Base-by-base conservation (phyloP, 108 stramenopile genomes). In the Fragilaria radians region DNA sequence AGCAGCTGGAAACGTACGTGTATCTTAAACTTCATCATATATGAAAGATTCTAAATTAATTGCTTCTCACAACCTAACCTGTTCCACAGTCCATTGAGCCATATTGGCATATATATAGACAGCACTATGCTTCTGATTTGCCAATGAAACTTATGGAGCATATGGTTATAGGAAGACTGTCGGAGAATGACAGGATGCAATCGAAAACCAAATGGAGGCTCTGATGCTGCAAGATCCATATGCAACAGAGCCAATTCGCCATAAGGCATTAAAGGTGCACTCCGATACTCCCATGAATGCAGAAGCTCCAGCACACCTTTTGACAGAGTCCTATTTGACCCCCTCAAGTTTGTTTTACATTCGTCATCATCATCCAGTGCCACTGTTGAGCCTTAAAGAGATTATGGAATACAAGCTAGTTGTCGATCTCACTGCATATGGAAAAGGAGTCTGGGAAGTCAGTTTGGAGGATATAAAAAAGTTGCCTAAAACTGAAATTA, bases 291-390 rank as follows among this genome's bases (percentile, higher is more conserved):
- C 87, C 29, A 86, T 88, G 87, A 92, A 88, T 66, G 87, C 87
- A 14, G 91, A 92, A 76, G 79, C 74, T 5, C 91, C 83, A 22
- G 61, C 63, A 26, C 68, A 74, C 28, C 48, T 86, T 4, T 50
- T 92, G 27, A 86, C 80, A 1, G 28, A 60, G 49, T 57, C 59
- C 25, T 88, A 85, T 55, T 59, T 88, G 55, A 92, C 91, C 17
- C 91, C 91, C 22, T 59, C 60, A 18, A 66, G 74, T 1, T 49
- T 88, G 26, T 92, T 88, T 74, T 92, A 88, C 58, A 88, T 88
- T 60, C 66, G 91, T 19, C 86, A 92, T 71, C 91, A 92, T 63
- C 91, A 92, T 68, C 91, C 91, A 3, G 91, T 92, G 3, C 91
- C 91, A 22, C 69, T 79, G 28, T 62, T 92, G 78, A 76, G 74